Evolutionary conservation across 805 yeast species (phyloP), one percentile per base, ranked within the genome.

Genomic region (Huiozyma sinensis): DNA sequence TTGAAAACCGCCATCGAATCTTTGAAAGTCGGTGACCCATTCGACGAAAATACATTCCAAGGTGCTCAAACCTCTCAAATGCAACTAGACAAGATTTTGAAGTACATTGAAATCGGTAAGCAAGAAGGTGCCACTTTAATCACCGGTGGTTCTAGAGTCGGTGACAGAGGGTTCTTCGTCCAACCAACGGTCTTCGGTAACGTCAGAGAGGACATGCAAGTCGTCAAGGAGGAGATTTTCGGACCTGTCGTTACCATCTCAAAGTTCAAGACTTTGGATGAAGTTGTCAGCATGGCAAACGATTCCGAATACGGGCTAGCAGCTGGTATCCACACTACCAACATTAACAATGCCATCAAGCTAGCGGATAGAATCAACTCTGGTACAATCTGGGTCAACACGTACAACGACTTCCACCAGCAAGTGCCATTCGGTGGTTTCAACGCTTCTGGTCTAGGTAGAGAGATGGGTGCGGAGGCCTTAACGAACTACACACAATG

Each of bases 361-460:
- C 82, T 82, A 45, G 72, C 92, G 35, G 73, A 73, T 65, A 72
- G 73, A 61, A 57, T 84, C 47, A 77, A 77, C 58, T 80, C 89
- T 47, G 95, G 95, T 66, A 78, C 90, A 39, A 76, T 84, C 51
- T 85, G 90, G 86, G 73, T 83, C 54, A 84, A 84, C 73, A 78
- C 87, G 44, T 81, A 85, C 66, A 87, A 87, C 68, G 87, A 83
- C 58, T 81, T 86, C 72, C 88, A 87, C 65, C 79, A 73, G 53
- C 75, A 78, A 65, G 80, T 87, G 60, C 97, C 97, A 57, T 88
- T 88, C 62, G 95, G 96, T 54, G 97, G 97, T 40, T 83, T 70
- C 70, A 84, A 85, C 64, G 75, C 77, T 71, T 80, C 90, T 49
- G 97, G 97, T 63, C 68, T 81, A 46, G 96, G 96, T 58, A 76